Base-by-base conservation (phyloP, 75 land plant genomes). In the Cunninghamia lanceolata region DNA sequence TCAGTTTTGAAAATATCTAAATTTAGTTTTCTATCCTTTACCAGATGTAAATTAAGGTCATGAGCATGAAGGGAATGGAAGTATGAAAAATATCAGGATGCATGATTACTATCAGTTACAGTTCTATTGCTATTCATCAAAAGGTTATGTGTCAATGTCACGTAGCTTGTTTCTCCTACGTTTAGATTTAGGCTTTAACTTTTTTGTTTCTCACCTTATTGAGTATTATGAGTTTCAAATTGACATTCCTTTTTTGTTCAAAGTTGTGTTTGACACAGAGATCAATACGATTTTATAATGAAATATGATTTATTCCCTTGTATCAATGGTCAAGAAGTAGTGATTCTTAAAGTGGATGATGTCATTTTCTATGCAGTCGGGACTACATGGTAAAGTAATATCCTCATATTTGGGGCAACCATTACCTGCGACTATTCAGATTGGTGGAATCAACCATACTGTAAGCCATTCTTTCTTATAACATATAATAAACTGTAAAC, bases 301-400 rank as follows among this genome's bases (percentile, higher is more conserved):
- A 39, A 8, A 5, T 77, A 39, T 77, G 28, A 77, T 39, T 77
- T 39, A 21, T 39, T n/a, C 82, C 42, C 82, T 45, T 80, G 11
- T 45, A 80, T 40, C 46, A 80, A 45, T 45, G n/a, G 13, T 45
- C 15, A 25, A 43, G 21, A 42, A 80, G 39, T 17, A 39, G 45
- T 45, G n/a, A 11, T 80, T 80, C 47, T 42, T 45, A 42, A 9
- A 45, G 30, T 43, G 45, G 32, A 42, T 40, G 32, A 45, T 4
- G 8, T n/a, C 28, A 15, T 80, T 83, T 83, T 35, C 50, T 28
- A 50, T 90, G 70, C 89, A 97, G 99, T 91, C 90, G 8, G 96
- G 96, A 85, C 87, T 98, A 50, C 96, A 96, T 93, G 99, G 99
- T 70, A 92, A 89, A 87, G 91, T 96, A 47, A 84, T 94, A 66